Evolutionary conservation across 345 rosid genomes (phyloP).

Genomic region (Toxicodendron radicans): DNA sequence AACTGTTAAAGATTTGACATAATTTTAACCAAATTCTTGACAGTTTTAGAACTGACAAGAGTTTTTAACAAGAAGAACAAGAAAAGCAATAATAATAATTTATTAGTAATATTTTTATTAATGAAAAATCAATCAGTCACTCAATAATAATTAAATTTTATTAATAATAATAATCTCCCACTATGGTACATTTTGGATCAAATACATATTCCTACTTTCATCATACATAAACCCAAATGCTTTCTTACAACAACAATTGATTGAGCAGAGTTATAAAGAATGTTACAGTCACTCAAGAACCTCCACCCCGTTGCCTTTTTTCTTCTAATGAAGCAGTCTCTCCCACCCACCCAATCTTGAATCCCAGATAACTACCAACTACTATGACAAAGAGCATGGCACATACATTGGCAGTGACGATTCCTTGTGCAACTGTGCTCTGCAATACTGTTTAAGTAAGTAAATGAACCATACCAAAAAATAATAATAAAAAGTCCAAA

Average conservation of each 20-base stretch:
- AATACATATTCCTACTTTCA: constrained; percentile 24
- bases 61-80: no score
- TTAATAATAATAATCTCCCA: no score
- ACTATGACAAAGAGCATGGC: constrained; percentile 82
- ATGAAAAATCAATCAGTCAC: no score
- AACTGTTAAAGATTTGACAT: no score
- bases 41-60: no score
- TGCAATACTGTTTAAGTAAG: constrained; percentile 34
- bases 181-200: constrained; percentile 36
- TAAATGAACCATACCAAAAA: background rate
- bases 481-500: background rate
- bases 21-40: no score
- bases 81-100: no score
- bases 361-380: constrained; percentile 84
- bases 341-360: constrained; percentile 88
- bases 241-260: constrained; percentile 24
- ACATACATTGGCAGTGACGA: constrained; percentile 77
- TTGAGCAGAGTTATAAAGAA: constrained; percentile 28
- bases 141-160: no score
- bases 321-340: constrained; percentile 77
- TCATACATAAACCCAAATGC: constrained; percentile 27
- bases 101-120: no score
- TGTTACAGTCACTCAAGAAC: constrained; percentile 30
- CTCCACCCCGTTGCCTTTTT: constrained; percentile 51
- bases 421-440: constrained; percentile 85